These are phyloP conservation scores for Setomelanomma holmii DNA, from an alignment of 2,329 filamentous ascomycete genomes.

Conservation along the genomic window DNA sequence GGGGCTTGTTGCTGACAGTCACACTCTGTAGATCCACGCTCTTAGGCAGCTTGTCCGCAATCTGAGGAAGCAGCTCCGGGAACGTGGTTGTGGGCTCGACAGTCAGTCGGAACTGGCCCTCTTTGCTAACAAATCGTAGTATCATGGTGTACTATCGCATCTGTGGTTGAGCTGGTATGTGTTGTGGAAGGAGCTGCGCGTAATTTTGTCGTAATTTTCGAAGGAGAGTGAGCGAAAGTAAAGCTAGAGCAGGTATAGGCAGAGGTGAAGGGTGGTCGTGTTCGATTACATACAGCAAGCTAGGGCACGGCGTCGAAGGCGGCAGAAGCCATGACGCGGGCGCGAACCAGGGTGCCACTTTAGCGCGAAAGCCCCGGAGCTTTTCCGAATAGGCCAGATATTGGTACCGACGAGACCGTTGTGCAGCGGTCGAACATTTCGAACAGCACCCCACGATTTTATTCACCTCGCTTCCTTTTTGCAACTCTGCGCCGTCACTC, in stretches of 20 bases:
- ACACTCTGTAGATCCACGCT: constrained; percentile 63
- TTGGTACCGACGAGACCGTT: constrained; percentile 12
- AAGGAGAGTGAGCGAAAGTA: background rate
- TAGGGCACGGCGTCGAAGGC: constrained; percentile 12
- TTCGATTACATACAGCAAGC: constrained; percentile 10
- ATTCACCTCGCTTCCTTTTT: background rate
- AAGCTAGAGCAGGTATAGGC: constrained; percentile 8
- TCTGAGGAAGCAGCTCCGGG: constrained; percentile 60
- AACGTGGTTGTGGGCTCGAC: constrained; percentile 80
- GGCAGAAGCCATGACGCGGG: constrained; percentile 23
- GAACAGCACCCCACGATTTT: background rate
- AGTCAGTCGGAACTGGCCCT: constrained; percentile 88
- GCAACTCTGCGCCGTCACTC: background rate
- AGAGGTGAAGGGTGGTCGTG: constrained; percentile 17
- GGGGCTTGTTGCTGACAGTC: constrained; percentile 66
- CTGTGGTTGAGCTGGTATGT: constrained; percentile 1
- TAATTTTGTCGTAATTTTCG: background rate
- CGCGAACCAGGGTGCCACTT: constrained; percentile 4
- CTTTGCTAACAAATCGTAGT: constrained; percentile 85
- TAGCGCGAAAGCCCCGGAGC: constrained; percentile 17
- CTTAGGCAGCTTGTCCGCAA: constrained; percentile 67
- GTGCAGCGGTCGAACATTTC: background rate
- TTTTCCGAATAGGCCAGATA: constrained; percentile 35
- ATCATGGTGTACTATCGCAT: constrained; percentile 64
- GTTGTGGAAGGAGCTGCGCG: background rate